Evolutionary conservation across 2,329 filamentous ascomycete genomes (phyloP).

Genomic region (Cercospora citrullina): DNA sequence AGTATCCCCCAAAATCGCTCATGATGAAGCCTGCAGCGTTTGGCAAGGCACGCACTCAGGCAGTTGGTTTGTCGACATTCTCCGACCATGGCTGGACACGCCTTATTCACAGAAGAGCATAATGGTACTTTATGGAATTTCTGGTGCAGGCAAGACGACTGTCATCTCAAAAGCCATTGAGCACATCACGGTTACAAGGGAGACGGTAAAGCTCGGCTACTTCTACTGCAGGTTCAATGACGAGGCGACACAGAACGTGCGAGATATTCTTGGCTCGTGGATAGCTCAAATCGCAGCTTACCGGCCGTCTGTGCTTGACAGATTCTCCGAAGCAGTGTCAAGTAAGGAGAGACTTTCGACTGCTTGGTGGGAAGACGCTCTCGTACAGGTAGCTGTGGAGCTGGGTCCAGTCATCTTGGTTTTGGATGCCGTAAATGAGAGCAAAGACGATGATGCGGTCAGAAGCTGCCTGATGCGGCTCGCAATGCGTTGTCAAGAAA

Average conservation of each 20-base stretch:
- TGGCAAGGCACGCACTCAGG: neutral
- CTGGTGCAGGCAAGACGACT: neutral
- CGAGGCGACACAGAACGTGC: neutral
- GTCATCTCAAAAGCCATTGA: neutral
- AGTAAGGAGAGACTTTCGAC: too few relatives aligned
- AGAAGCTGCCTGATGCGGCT: neutral
- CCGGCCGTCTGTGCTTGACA: neutral
- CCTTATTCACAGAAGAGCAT: neutral
- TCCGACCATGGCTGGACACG: neutral
- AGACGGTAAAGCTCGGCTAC: neutral
- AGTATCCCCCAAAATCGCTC: neutral
- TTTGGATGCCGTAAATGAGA: neutral
- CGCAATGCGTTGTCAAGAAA: neutral
- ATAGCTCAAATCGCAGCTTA: neutral
- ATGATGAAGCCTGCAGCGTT: neutral
- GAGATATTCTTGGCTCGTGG: neutral
- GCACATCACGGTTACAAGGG: neutral
- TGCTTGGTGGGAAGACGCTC: neutral
- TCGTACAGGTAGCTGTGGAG: neutral
- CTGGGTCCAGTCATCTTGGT: neutral
- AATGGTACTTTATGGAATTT: neutral
- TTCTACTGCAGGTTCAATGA: constrained; percentile 1
- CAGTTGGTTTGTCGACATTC: neutral
- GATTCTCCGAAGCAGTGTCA: too few relatives aligned
- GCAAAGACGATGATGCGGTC: neutral